phyloP scores from a whole-genome alignment of 179 eudicot genomes.

The Camellia oleifera region DNA sequence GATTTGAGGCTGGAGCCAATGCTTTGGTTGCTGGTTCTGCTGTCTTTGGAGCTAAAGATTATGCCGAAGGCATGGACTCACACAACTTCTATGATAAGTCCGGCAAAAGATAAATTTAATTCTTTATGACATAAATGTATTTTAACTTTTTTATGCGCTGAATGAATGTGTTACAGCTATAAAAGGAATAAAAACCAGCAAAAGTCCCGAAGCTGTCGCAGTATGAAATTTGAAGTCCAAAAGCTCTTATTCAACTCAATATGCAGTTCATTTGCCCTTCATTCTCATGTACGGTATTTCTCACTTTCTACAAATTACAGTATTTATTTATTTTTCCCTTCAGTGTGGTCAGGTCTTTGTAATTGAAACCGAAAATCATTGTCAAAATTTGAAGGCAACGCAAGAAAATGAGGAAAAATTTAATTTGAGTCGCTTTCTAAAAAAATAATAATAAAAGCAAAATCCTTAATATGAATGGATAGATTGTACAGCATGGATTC shows the following conservation, averaged over 20 bases:
- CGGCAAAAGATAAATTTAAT: not conserved
- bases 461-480: too few species aligned
- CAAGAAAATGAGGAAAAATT: too few species aligned
- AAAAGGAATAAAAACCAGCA: slow-evolving; percentile 92
- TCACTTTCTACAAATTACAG: not conserved
- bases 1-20: slow-evolving; percentile 94
- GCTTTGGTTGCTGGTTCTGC: slow-evolving; percentile 99
- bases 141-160: slow-evolving; percentile 15
- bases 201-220: slow-evolving; percentile 80
- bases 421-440: too few species aligned
- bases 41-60: slow-evolving; percentile 95
- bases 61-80: slow-evolving; percentile 72
- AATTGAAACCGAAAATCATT: too few species aligned
- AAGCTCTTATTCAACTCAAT: slow-evolving; percentile 24
- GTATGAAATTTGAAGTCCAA: slow-evolving; percentile 42
- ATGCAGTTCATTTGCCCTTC: slow-evolving; percentile 8
- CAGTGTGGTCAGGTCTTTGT: not conserved
- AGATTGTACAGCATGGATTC: too few species aligned
- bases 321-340: not conserved
- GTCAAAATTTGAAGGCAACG: too few species aligned
- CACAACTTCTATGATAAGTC: slow-evolving; percentile 10
- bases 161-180: slow-evolving; percentile 59
- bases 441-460: too few species aligned
- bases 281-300: slow-evolving; percentile 26
- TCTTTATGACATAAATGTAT: not conserved